These are phyloP conservation scores for Phialophora macrospora DNA, from an alignment of 2,329 filamentous ascomycete species.

Conservation along the genomic window DNA sequence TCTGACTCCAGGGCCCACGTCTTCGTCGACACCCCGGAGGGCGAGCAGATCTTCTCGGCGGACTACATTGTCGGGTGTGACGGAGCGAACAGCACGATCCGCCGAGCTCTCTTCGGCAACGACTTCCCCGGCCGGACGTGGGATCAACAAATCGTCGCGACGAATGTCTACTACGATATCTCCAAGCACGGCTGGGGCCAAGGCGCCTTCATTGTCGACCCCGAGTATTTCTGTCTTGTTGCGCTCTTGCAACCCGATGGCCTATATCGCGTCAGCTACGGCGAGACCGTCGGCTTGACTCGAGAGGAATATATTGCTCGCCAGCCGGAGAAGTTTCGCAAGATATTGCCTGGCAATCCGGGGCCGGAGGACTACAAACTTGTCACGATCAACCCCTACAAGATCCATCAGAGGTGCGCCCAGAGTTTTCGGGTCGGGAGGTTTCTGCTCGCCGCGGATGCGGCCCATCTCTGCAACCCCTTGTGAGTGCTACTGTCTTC, in stretches of 20 bases:
- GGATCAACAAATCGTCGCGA: slow-evolving; percentile 26
- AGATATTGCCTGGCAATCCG: slow-evolving; percentile 64
- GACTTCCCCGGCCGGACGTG: slow-evolving; percentile 24
- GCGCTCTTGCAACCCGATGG: slow-evolving; percentile 64
- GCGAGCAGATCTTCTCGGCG: slow-evolving; percentile 35
- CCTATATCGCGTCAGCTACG: slow-evolving; percentile 68
- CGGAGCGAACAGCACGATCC: slow-evolving; percentile 48
- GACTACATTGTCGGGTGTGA: slow-evolving; percentile 53
- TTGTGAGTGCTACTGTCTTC: slow-evolving; percentile 41
- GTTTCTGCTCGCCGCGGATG: slow-evolving; percentile 64
- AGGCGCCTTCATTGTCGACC: slow-evolving; percentile 61
- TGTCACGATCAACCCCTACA: slow-evolving; percentile 64
- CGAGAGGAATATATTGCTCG: slow-evolving; percentile 59
- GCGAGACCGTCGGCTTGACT: slow-evolving; percentile 60
- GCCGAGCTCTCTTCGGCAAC: slow-evolving; percentile 39
- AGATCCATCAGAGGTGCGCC: slow-evolving; percentile 66
- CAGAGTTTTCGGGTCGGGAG: slow-evolving; percentile 62
- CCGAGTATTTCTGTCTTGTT: slow-evolving; percentile 66
- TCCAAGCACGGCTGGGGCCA: not conserved
- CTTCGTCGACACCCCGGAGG: slow-evolving; percentile 18
- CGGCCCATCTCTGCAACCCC: slow-evolving; percentile 55
- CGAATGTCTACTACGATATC: slow-evolving; percentile 24
- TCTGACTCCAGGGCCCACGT: slow-evolving; percentile 11
- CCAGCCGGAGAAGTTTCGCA: slow-evolving; percentile 61
- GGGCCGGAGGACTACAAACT: slow-evolving; percentile 63